Conservation (phyloP, 106 monocot species). For the Chionographis japonica region DNA sequence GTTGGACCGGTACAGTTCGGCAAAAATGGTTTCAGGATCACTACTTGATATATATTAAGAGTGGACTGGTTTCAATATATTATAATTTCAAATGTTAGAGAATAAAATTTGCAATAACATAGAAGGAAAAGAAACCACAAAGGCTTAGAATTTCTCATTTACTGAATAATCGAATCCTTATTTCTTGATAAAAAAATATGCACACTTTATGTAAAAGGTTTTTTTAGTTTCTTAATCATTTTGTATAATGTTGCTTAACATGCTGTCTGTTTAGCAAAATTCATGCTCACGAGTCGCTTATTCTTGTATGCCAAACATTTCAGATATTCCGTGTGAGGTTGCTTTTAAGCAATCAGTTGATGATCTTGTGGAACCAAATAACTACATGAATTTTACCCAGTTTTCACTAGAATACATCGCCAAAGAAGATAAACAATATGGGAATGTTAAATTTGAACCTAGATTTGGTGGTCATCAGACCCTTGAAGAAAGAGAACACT, state of each 20-base stretch:
- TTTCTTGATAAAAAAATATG: too few relatives aligned
- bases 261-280: neutral
- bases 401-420: constrained; percentile 58
- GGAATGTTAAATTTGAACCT: constrained; percentile 24
- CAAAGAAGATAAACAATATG: constrained; percentile 27
- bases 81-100: too few relatives aligned
- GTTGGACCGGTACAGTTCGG: too few relatives aligned
- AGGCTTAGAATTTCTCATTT: too few relatives aligned
- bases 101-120: too few relatives aligned
- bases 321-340: constrained; percentile 76
- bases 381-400: constrained; percentile 56
- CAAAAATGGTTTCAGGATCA: too few relatives aligned
- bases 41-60: too few relatives aligned
- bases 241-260: neutral
- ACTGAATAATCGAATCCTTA: too few relatives aligned
- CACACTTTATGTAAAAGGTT: too few relatives aligned
- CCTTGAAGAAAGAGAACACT: constrained; percentile 62
- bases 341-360: constrained; percentile 51
- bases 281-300: neutral
- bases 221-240: neutral
- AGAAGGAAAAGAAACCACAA: too few relatives aligned
- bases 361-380: constrained; percentile 42
- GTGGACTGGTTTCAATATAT: too few relatives aligned
- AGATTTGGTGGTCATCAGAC: constrained; percentile 77
- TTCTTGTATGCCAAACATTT: too few relatives aligned